phyloP scores from a whole-genome alignment of 2,329 filamentous ascomycete genomes.

The Penicillium thymicola region DNA sequence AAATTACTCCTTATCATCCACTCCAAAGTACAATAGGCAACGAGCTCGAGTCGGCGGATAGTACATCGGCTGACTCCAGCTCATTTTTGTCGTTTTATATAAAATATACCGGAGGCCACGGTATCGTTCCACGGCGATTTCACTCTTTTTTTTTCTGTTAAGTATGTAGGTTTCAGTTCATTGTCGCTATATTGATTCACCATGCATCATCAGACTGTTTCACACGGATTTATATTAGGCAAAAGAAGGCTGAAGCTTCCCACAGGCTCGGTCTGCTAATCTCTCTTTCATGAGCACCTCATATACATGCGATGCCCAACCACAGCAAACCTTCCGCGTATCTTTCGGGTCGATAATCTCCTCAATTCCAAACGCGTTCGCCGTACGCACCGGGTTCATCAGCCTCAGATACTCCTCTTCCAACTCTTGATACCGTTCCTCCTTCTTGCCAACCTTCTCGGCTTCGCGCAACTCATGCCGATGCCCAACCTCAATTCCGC shows the following conservation, averaged over 20 bases:
- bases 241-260: constrained; percentile 46
- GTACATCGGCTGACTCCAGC: neutral
- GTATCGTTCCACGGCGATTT: neutral
- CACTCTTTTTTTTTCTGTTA: neutral
- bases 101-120: neutral
- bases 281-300: constrained; percentile 51
- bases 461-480: constrained; percentile 57
- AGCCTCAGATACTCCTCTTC: constrained; percentile 59
- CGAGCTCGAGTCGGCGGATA: neutral
- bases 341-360: constrained; percentile 63
- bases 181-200: neutral
- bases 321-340: constrained; percentile 54
- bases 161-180: too few relatives aligned
- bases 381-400: constrained; percentile 64
- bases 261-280: constrained; percentile 42
- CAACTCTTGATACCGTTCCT: constrained; percentile 54
- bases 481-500: constrained; percentile 64
- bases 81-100: neutral
- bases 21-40: neutral
- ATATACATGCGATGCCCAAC: constrained; percentile 58
- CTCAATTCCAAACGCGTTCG: constrained; percentile 62
- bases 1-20: neutral
- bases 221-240: constrained; percentile 37
- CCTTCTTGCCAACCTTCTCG: constrained; percentile 50
- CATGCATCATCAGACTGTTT: too few relatives aligned